Evolutionary conservation across 2,329 filamentous ascomycete genomes (phyloP), one percentile per base, ranked within the genome.

Genomic region (Ceratocystis papillata): DNA sequence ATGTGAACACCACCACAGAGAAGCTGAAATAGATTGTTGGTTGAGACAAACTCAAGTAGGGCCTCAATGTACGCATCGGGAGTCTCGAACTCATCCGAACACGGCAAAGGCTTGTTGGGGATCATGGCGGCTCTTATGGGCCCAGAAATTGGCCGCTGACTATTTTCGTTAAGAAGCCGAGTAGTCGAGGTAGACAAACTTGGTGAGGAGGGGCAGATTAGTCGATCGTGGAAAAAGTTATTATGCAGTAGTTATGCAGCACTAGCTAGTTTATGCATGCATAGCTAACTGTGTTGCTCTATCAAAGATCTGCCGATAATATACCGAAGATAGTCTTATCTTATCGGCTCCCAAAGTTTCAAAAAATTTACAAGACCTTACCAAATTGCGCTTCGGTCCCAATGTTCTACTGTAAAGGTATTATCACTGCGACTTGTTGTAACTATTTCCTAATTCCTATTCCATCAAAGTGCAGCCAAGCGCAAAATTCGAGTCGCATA

Each of bases 1-100:
- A 99, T 92, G 73, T 99, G 94, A 0, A 97, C 89, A n/a, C 93
- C 92, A 65, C 94, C 94, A 73, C 91, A 96, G n/a, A 99, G 81
- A 30, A 89, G 90, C 70, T 90, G 88, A 71, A 96, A 91, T 1
- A 90, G 79, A 65, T 87, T 83, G 59, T 88, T 89, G 1, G 84
- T 85, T 5, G 85, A 85, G 1, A 86, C 83, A 72, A 97, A 96
- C 22, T 84, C 74, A 30, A 97, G 80, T 12, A 97, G 82, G 20
- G 85, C 86, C 30, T 89, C 80, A 62, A 96, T 82, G 74, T 96
- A 99, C 64, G 85, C 82, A 61, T 96, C 89, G 5, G 85, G 77
- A 57, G 83, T 84, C 46, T 78, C 73, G 79, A 93, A 96, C 71
- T 84, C 83, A 63, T 85, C 80, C 44, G 83, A 80, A 72, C 89